Base-by-base conservation (phyloP, 2,329 filamentous ascomycete genomes). In the Chrysosporium queenslandicum region DNA sequence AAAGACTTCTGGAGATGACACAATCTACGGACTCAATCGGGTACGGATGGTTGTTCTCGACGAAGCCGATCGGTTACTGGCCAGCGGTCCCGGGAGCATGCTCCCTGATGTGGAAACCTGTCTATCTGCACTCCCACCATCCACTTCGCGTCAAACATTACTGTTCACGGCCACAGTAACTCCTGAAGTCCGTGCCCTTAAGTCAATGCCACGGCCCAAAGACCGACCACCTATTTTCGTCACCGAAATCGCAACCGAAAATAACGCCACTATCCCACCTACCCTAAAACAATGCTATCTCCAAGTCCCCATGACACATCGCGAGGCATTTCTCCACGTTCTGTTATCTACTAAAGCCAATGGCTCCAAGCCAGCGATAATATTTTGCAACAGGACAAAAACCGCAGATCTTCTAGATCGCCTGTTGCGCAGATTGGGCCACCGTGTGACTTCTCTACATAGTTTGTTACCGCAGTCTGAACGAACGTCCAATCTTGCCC, bases 161-260 rank as follows among this genome's bases (percentile, higher is more conserved):
- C 79, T 98, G 2, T 98, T 98, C 72, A 98, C 92, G 7, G 92
- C 92, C 14, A 98, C 92, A 1, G 83, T 98, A 40, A 97, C 92
- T 0, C 82, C 87, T 2, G 91, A 97, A 72, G 89, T 98, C 3
- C 81, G 87, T 46, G 87, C 87, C 2, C 72, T 97, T 54, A 92
- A 94, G 68, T 79, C 85, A 54, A 80, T 87, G 72, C 83, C 87
- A 7, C 75, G 80, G 36, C 77, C 81, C 40, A 76, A 81, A 1
- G 81, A 81, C 49, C 85, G 86, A 56, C 81, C 80, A 48, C 84
- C 87, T 1, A 82, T 94, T 34, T 95, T 91, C 68, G 79, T 96
- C 27, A 94, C 87, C 63, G 91, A 98, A 70, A 80, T 97, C 42
- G 87, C 83, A 3, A 67, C 79, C 79, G 68, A 76, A 53, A 71